Evolutionary conservation across 768 basidiomycete species (phyloP).

Genomic region (Xerocomellus amylosporus): DNA sequence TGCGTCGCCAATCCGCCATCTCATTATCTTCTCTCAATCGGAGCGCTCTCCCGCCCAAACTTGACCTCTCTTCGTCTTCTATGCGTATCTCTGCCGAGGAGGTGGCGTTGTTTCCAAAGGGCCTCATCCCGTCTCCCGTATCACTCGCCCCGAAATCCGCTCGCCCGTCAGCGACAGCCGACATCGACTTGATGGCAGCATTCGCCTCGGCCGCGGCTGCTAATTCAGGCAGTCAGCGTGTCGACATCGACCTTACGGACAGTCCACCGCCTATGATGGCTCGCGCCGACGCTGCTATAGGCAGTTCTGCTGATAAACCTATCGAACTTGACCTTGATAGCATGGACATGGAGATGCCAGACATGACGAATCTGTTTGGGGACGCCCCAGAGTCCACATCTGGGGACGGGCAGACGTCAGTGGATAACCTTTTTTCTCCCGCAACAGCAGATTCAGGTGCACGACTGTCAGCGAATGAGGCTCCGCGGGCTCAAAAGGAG

Average conservation of each 20-base stretch:
- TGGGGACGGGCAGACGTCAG: slow-evolving; percentile 33
- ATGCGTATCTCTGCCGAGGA: slow-evolving; percentile 68
- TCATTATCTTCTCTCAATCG: slow-evolving; percentile 79
- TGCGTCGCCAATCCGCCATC: slow-evolving; percentile 70
- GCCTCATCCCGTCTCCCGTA: slow-evolving; percentile 69
- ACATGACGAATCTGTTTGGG: slow-evolving; percentile 53
- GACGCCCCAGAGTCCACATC: slow-evolving; percentile 39
- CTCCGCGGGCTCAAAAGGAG: slow-evolving; percentile 19
- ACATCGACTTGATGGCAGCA: slow-evolving; percentile 65
- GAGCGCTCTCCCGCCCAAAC: slow-evolving; percentile 65
- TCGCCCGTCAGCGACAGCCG: slow-evolving; percentile 53
- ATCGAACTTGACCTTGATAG: slow-evolving; percentile 74
- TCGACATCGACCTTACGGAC: slow-evolving; percentile 60
- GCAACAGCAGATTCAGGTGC: slow-evolving; percentile 25
- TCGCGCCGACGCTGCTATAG: slow-evolving; percentile 36
- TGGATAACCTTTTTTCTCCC: slow-evolving; percentile 55
- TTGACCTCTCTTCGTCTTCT: slow-evolving; percentile 74
- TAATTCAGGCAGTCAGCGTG: slow-evolving; percentile 30
- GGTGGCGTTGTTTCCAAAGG: slow-evolving; percentile 52
- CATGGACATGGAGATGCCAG: slow-evolving; percentile 62
- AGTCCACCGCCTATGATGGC: slow-evolving; percentile 27
- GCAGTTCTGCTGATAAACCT: slow-evolving; percentile 74
- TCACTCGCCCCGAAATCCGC: slow-evolving; percentile 80
- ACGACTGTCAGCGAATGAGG: slow-evolving; percentile 15
- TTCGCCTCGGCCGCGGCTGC: slow-evolving; percentile 45